phyloP scores from a whole-genome alignment of 225 moss, liverwort and hornwort species.

The Rhytidiadelphus loreus region DNA sequence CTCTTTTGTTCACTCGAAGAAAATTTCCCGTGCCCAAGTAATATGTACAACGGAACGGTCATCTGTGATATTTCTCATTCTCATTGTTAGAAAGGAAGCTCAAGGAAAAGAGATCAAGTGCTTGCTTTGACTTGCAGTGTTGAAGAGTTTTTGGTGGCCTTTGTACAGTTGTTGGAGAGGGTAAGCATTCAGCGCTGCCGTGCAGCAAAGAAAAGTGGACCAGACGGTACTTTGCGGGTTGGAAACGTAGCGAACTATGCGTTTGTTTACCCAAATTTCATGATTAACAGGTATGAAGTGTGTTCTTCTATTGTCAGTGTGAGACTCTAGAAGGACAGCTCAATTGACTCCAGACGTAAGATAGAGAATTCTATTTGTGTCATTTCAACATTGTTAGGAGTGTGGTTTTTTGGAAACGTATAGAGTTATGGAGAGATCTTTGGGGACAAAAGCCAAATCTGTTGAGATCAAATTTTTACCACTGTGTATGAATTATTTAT shows the following conservation, averaged over 20 bases:
- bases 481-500: neutral
- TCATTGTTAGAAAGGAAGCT: neutral
- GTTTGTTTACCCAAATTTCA: slow-evolving; percentile 96
- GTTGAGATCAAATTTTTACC: neutral
- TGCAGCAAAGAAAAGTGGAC: slow-evolving; percentile 15
- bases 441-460: neutral
- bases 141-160: neutral
- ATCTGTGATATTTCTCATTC: neutral
- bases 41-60: neutral
- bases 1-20: neutral
- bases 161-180: slow-evolving; percentile 58
- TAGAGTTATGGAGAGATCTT: neutral
- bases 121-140: neutral
- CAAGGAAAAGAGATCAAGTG: neutral
- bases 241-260: slow-evolving; percentile 46
- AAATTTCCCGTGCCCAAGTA: neutral
- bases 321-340: neutral
- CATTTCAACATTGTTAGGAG: no score
- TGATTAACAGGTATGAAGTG: slow-evolving; percentile 70
- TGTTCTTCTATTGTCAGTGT: neutral
- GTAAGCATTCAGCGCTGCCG: slow-evolving; percentile 84
- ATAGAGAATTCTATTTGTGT: no score
- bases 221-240: slow-evolving; percentile 16
- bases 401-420: neutral
- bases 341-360: neutral